These are phyloP conservation scores for Purpureocillium takamizusanense DNA, from an alignment of 2,329 filamentous ascomycete genomes.

Conservation along the genomic window DNA sequence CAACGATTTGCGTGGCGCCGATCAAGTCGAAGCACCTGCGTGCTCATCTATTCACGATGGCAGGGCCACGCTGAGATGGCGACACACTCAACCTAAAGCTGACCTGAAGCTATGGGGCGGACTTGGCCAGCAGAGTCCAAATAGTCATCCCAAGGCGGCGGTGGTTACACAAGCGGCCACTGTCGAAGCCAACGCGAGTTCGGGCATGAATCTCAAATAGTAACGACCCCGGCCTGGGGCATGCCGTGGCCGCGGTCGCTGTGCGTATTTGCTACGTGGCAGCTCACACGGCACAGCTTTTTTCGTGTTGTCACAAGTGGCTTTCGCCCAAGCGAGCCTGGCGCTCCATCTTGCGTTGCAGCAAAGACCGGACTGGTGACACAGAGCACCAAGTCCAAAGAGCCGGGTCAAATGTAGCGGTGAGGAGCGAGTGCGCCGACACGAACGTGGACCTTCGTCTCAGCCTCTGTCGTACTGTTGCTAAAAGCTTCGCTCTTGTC, in stretches of 20 bases:
- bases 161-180: background rate
- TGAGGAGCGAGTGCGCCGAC: slow-evolving; percentile 2
- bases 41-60: too few relatives aligned
- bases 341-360: background rate
- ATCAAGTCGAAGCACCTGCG: too few relatives aligned
- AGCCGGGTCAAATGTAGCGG: slow-evolving; percentile 1
- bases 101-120: too few relatives aligned
- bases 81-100: too few relatives aligned
- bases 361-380: background rate
- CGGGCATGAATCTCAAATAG: background rate
- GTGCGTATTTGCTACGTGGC: background rate
- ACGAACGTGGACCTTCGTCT: slow-evolving; percentile 5
- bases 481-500: too few relatives aligned
- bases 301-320: background rate
- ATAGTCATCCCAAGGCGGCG: too few relatives aligned
- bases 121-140: too few relatives aligned
- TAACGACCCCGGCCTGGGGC: too few relatives aligned
- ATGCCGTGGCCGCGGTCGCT: background rate
- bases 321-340: background rate
- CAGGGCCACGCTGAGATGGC: too few relatives aligned
- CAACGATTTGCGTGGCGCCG: too few relatives aligned
- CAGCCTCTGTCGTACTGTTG: background rate
- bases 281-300: background rate
- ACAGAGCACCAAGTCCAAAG: slow-evolving; percentile 1
- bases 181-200: background rate